Base-by-base conservation (phyloP, 441 rosid genomes). In the Melastoma candidum region DNA sequence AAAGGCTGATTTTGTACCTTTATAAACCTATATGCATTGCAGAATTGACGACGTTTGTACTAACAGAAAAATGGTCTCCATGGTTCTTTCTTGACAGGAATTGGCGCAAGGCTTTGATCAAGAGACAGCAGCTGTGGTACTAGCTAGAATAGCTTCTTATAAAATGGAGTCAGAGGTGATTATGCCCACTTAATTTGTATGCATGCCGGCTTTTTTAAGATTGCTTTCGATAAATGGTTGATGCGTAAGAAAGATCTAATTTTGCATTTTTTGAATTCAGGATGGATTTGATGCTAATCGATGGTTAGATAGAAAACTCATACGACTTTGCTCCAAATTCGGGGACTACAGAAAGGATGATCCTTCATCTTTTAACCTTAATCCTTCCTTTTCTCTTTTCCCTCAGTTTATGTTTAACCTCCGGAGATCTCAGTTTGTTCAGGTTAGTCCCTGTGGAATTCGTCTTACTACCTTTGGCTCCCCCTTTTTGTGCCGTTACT, bases 201-300 rank as follows among this genome's bases (percentile, higher is more conserved):
- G 41, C 8, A 4, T 36, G 41, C 41, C 1, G 41, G 8, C 8
- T 2, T 36, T 36, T 36, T 36, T 36, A 2, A 36, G 7, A 36
- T 6, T 36, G 41, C 41, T 2, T 9, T 4, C 41, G 41, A 36
- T 36, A 6, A 36, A 2, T 36, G 41, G 8, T 9, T 36, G 41
- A 36, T 36, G 41, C 8, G 41, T 36, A 36, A 36, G 8, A 36
- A 36, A 36, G 41, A 36, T 6, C 56, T 39, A 25, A 45, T 39
- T 7, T 12, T 14, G 5, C 29, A 47, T 52, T 50, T 51, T 17
- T 49, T 51, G 22, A 11, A 56, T 58, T 44, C 88, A 94, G 99
- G 99, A 94, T 67, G 96, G 96, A 43, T 94, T 94, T 82, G 99
- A 94, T 75, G 95, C 95, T 63, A 87, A 96, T 27, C 82, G 99